A percentile compares a stretch with the other conserved stretches of the same genome.
Conservation (phyloP, 805 yeast species). For the Candida verbasci region DNA sequence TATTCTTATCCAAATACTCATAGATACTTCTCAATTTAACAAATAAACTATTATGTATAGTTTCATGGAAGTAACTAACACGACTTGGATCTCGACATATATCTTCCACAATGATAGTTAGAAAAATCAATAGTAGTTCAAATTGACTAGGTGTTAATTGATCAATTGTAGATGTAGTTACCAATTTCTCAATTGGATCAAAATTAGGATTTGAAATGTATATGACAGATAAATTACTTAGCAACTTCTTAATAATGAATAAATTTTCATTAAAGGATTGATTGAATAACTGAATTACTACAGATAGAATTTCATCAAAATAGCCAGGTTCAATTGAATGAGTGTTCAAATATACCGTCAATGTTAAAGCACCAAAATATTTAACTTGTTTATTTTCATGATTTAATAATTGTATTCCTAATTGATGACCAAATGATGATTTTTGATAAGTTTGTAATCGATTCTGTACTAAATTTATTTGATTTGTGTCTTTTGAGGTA, state of each 20-base stretch:
- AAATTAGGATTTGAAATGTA: slow-evolving; percentile 29
- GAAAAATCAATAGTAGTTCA: slow-evolving; percentile 25
- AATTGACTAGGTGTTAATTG: slow-evolving; percentile 11
- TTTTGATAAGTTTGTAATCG: slow-evolving; percentile 57
- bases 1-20: slow-evolving; percentile 12
- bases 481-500: slow-evolving; percentile 31
- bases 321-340: slow-evolving; percentile 9
- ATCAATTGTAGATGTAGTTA: neutral
- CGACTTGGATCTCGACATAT: slow-evolving; percentile 29
- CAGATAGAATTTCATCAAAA: slow-evolving; percentile 8
- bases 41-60: slow-evolving; percentile 32
- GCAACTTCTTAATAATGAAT: slow-evolving; percentile 53
- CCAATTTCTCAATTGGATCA: slow-evolving; percentile 6
- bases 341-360: slow-evolving; percentile 54
- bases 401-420: slow-evolving; percentile 53
- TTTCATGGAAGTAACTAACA: slow-evolving; percentile 30
- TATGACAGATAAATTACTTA: slow-evolving; percentile 50
- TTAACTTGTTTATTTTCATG: slow-evolving; percentile 44
- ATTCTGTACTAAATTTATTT: slow-evolving; percentile 44
- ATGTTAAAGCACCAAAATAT: slow-evolving; percentile 81
- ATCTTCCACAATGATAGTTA: slow-evolving; percentile 52
- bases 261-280: slow-evolving; percentile 11
- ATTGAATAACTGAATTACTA: slow-evolving; percentile 4
- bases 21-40: slow-evolving; percentile 15
- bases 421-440: slow-evolving; percentile 47